These are phyloP conservation scores for Blastosporella zonata DNA, from an alignment of 1,284 basidiomycete genomes.

Conservation along the genomic window DNA sequence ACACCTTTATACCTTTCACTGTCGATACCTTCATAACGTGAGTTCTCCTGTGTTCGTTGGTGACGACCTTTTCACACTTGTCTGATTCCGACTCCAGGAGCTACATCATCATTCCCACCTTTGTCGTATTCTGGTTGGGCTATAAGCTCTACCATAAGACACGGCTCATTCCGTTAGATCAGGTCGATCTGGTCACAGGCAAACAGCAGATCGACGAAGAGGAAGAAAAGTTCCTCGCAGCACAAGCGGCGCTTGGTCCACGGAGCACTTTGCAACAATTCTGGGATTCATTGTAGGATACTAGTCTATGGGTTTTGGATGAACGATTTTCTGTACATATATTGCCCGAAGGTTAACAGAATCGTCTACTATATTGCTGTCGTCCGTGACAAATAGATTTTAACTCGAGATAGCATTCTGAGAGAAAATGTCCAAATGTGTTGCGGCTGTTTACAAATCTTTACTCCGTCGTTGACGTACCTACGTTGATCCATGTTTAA, in stretches of 20 bases:
- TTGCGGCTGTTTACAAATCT: background rate
- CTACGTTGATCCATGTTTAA: conserved; percentile 14
- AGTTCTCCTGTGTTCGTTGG: conserved; percentile 16
- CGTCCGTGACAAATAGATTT: no score
- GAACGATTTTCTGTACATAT: background rate
- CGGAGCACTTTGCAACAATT: conserved; percentile 32
- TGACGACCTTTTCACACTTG: conserved; percentile 2
- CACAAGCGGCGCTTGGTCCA: conserved; percentile 41
- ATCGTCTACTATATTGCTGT: background rate
- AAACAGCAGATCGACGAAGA: conserved; percentile 66
- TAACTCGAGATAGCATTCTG: no score
- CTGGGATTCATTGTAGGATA: conserved; percentile 42
- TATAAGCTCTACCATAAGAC: conserved; percentile 60
- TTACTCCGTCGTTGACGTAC: conserved; percentile 10
- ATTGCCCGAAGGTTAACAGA: background rate
- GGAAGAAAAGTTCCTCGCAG: conserved; percentile 45
- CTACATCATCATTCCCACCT: conserved; percentile 53
- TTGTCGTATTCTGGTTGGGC: conserved; percentile 54
- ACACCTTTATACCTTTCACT: conserved; percentile 61
- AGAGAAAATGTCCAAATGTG: background rate
- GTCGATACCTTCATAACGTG: conserved; percentile 62
- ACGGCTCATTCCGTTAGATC: conserved; percentile 43
- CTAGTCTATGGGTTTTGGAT: background rate
- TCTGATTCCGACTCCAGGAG: conserved; percentile 27
- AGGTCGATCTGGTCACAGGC: conserved; percentile 66